Percentiles rank a stretch among this genome's conserved stretches.
Conservation (phyloP, 1,284 basidiomycete genomes). For the Athelia sp. region DNA sequence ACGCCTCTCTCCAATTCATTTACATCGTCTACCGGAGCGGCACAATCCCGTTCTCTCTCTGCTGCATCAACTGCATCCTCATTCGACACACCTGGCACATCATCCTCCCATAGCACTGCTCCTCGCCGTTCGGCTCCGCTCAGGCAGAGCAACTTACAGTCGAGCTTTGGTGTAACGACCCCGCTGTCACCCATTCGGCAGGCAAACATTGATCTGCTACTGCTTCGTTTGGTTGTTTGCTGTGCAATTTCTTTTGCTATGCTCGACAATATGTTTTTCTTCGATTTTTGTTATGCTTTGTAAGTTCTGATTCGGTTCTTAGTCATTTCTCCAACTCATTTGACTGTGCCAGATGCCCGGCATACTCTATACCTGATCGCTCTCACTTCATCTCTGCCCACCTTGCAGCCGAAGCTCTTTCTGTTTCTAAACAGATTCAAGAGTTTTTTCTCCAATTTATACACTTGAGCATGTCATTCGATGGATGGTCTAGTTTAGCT, state of each 20-base stretch:
- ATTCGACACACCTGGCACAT: not conserved
- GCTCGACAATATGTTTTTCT: not conserved
- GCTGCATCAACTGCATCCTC: too few species aligned
- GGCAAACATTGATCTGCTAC: not conserved
- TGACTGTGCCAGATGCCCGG: not conserved
- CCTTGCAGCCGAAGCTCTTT: not conserved
- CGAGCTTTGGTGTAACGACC: not conserved
- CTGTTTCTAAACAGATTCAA: not conserved
- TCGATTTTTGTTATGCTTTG: not conserved
- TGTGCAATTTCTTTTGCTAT: not conserved
- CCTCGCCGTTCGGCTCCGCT: too few species aligned
- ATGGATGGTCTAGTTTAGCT: not conserved
- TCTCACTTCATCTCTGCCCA: not conserved
- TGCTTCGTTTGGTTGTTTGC: not conserved
- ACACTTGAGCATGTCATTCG: not conserved
- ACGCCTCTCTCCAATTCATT: not conserved
- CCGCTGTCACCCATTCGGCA: not conserved
- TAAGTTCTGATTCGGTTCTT: not conserved
- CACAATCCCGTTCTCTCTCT: too few species aligned
- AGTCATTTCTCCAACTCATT: not conserved
- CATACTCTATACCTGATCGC: not conserved
- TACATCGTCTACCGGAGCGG: not conserved
- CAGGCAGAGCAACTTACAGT: not conserved
- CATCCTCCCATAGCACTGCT: not conserved
- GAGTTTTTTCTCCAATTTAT: not conserved